These are phyloP conservation scores for Irpex sp. DNA, from an alignment of 1,284 basidiomycete genomes.

Conservation along the genomic window DNA sequence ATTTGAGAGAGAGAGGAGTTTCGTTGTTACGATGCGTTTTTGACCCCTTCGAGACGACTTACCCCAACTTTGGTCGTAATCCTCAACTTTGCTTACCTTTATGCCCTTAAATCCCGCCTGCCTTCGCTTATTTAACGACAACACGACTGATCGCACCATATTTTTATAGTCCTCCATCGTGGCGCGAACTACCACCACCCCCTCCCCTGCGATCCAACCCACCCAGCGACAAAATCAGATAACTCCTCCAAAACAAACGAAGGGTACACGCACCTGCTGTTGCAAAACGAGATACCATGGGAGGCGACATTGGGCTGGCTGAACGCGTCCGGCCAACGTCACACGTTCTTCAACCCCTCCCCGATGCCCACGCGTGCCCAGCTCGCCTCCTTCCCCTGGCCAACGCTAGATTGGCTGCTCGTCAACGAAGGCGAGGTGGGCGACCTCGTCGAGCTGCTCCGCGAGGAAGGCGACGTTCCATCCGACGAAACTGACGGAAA, in stretches of 20 bases:
- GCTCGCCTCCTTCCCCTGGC: slow-evolving; percentile 45
- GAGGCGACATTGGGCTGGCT: slow-evolving; percentile 37
- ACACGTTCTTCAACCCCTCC: slow-evolving; percentile 52
- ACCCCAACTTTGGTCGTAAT: background rate
- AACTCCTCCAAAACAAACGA: too few species aligned
- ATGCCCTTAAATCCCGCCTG: too few species aligned
- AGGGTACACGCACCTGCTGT: slow-evolving; percentile 41
- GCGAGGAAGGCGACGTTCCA: background rate
- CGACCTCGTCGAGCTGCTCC: slow-evolving; percentile 29
- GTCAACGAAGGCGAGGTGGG: slow-evolving; percentile 50
- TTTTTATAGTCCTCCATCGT: slow-evolving; percentile 45
- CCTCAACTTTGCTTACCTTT: background rate
- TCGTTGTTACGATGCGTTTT: too few species aligned
- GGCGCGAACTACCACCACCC: slow-evolving; percentile 46
- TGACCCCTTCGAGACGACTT: too few species aligned
- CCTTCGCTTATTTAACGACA: too few species aligned
- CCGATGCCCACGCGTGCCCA: slow-evolving; percentile 38
- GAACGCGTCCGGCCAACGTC: slow-evolving; percentile 15
- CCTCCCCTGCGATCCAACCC: slow-evolving; percentile 20
- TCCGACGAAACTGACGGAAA: too few species aligned
- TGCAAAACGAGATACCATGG: slow-evolving; percentile 57
- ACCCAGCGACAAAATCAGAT: background rate
- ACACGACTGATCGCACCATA: too few species aligned
- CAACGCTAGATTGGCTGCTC: slow-evolving; percentile 46
- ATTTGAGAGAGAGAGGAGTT: too few species aligned